Evolutionary conservation across 2,329 filamentous ascomycete genomes (phyloP), one percentile per base, ranked within the genome.

Genomic region (Magnaporthiopsis rhizophila): DNA sequence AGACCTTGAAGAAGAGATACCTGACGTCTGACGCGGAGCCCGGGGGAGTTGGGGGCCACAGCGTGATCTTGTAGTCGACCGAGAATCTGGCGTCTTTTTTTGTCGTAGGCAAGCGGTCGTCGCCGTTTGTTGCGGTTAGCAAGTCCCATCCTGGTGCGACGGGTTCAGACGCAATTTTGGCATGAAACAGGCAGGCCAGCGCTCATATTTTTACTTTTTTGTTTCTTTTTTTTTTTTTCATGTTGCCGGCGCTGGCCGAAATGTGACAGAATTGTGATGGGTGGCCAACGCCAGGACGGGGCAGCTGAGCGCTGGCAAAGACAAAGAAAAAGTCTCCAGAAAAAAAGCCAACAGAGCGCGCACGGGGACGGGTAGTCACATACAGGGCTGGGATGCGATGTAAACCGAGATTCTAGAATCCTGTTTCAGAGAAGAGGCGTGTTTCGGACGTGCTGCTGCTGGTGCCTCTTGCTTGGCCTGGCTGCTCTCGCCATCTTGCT

Each of bases 1-100:
- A 76, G 63, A 86, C 72, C 68, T 82, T 85, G 73, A 86, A 86
- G 72, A 81, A 83, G 12, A 85, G 70, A 66, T 78, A 80, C 63
- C 70, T 73, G 56, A 76, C 72, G 24, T 70, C 74, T 9, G 45
- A 53, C 2, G 69, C 1, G 74, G 74, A 1, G 71, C 68, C 58
- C 71, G 73, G 60, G 18, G 57, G 58, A 21, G 56, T 21, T 11
- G 32, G 34, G 18, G 62, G 62, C 30, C 32, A 28, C n/a, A 34
- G 26, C n/a, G 26, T 59, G 65, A 86, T 69, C 7, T 70, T 70
- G 69, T 85, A 86, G 36, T 77, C 76, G 58, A 87, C 72, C 68
- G 77, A 80, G 66, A 86, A 86, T n/a, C 78, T 79, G 18, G 78
- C 75, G 2, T 80, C 83, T 85, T 61, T 5, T 18, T 5, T 18